Conservation (phyloP, 441 rosid species). For the Viola pubescens region DNA sequence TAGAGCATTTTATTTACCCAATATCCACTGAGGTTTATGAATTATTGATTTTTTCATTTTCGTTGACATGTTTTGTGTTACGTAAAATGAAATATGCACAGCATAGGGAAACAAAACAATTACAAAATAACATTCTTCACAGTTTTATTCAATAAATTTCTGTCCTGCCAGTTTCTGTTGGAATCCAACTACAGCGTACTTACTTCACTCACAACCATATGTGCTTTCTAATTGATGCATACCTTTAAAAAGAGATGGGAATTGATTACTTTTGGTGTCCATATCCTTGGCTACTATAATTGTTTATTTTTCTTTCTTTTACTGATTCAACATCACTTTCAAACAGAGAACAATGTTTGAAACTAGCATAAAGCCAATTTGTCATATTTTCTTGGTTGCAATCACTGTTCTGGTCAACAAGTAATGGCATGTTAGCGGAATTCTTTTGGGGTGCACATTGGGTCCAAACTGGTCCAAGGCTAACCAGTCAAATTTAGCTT, state of each 20-base stretch:
- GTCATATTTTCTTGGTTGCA: too few relatives aligned
- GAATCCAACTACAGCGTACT: background rate
- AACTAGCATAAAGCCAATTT: too few relatives aligned
- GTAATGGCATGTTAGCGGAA: too few relatives aligned
- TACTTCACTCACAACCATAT: background rate
- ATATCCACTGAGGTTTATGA: constrained; percentile 11
- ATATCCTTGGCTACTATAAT: too few relatives aligned
- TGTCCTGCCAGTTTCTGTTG: background rate
- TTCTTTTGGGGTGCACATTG: too few relatives aligned
- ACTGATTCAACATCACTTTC: too few relatives aligned
- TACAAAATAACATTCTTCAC: background rate
- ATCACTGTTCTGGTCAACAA: too few relatives aligned
- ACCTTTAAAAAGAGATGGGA: background rate
- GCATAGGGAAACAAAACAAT: background rate
- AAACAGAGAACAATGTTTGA: too few relatives aligned
- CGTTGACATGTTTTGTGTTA: background rate
- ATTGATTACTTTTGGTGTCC: background rate
- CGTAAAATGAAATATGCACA: background rate
- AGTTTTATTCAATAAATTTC: background rate
- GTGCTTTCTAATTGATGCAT: background rate
- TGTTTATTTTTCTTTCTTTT: too few relatives aligned
- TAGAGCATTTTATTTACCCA: constrained; percentile 4
- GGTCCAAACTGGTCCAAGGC: too few relatives aligned
- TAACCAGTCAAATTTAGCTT: too few relatives aligned
- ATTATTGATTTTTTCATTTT: background rate